A percentile compares a stretch with the other conserved stretches of the same genome.
These are phyloP conservation scores for Wallacemonas rigidus DNA, from an alignment of 208 protist genomes.

Conservation along the genomic window DNA sequence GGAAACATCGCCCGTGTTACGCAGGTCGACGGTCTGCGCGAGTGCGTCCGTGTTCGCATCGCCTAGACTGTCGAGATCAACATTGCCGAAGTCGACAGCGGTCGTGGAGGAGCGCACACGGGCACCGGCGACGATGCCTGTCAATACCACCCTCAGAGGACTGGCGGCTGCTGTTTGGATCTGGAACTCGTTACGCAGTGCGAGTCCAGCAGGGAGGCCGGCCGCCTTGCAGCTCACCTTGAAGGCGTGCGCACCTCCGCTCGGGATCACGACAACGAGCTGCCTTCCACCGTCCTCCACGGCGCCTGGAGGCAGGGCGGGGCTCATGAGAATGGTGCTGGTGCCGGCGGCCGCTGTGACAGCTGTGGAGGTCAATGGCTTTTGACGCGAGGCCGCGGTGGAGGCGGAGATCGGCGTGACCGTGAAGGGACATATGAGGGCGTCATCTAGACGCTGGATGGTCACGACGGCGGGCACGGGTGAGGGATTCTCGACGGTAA, in stretches of 20 bases:
- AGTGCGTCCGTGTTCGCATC: neutral
- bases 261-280: constrained; percentile 33
- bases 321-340: constrained; percentile 6
- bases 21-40: constrained; percentile 16
- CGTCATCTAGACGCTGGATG: constrained; percentile 41
- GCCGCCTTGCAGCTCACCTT: constrained; percentile 51
- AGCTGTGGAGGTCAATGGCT: neutral
- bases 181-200: constrained; percentile 44
- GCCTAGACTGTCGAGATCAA: constrained; percentile 57
- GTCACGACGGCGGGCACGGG: constrained; percentile 65
- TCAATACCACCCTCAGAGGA: constrained; percentile 48
- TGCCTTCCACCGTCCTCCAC: neutral
- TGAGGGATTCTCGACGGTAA: constrained; percentile 81
- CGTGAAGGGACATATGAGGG: constrained; percentile 43
- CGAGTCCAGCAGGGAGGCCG: constrained; percentile 29
- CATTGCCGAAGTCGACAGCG: constrained; percentile 82
- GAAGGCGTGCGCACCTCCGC: constrained; percentile 46
- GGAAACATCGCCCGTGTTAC: constrained; percentile 25
- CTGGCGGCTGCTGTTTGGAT: constrained; percentile 68
- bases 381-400: neutral
- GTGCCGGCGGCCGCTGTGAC: neutral
- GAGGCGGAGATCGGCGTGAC: constrained; percentile 30
- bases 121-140: constrained; percentile 49
- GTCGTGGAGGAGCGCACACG: constrained; percentile 50
- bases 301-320: neutral